Percentiles rank a stretch among this genome's conserved stretches.
Evolutionary conservation across 2,329 filamentous ascomycete species (phyloP).

Genomic region (Diplodia corticola): DNA sequence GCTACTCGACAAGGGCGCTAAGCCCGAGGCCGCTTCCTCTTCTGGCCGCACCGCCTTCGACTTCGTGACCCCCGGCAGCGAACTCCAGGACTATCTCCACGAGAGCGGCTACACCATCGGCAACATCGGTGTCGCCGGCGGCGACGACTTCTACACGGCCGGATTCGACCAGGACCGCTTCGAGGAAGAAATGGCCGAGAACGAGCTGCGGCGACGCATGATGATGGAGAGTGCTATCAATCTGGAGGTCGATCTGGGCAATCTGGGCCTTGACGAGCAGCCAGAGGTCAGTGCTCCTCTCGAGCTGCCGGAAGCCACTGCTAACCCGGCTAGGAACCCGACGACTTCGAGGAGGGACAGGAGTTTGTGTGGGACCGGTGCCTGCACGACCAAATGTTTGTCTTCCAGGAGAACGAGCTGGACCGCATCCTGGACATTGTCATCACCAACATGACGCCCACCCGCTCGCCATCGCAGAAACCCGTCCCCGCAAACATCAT

Average conservation of each 20-base stretch:
- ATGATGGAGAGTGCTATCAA: constrained; percentile 99
- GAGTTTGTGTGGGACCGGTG: constrained; percentile 97
- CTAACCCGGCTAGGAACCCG: constrained; percentile 36
- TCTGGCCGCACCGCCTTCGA: constrained; percentile 93
- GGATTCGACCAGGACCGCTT: constrained; percentile 92
- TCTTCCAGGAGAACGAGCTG: constrained; percentile 93
- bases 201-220: constrained; percentile 92
- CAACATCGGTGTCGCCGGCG: constrained; percentile 67
- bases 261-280: constrained; percentile 92
- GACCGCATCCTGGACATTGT: constrained; percentile 91
- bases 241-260: constrained; percentile 92
- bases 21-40: constrained; percentile 92
- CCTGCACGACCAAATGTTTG: constrained; percentile 98
- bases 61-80: constrained; percentile 91
- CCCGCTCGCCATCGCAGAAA: constrained; percentile 94
- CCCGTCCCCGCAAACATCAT: constrained; percentile 96
- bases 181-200: constrained; percentile 96
- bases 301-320: background rate
- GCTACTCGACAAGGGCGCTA: constrained; percentile 87
- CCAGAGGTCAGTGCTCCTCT: constrained; percentile 67
- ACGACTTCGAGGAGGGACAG: constrained; percentile 84
- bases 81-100: constrained; percentile 93
- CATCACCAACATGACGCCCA: constrained; percentile 97
- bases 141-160: constrained; percentile 88
- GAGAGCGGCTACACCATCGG: constrained; percentile 92